Percentiles rank a stretch among this genome's conserved stretches.
phyloP scores from a whole-genome alignment of 2,329 filamentous ascomycete genomes.

The Grosmannia serpens region DNA sequence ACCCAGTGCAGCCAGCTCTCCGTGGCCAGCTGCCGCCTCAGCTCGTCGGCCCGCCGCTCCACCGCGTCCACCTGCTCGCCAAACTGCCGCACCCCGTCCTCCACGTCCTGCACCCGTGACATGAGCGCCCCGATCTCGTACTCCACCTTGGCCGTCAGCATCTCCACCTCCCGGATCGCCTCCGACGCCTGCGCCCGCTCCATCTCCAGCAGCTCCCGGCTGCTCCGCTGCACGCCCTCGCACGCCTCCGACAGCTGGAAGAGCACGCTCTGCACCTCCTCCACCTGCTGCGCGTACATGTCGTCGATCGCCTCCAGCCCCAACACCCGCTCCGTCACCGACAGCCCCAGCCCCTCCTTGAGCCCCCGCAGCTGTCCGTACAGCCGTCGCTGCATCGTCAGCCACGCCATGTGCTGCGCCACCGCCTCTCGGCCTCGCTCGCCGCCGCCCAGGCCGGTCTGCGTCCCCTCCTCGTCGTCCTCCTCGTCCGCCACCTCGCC shows the following conservation, averaged over 20 bases:
- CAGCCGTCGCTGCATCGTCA: conserved; percentile 45
- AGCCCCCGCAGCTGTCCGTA: conserved; percentile 41
- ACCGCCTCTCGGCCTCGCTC: conserved; percentile 14
- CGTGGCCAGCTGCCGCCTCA: conserved; percentile 51
- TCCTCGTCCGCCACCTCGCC: neutral
- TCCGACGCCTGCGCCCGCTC: conserved; percentile 61
- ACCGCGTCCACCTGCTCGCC: conserved; percentile 65
- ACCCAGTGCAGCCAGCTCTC: conserved; percentile 56
- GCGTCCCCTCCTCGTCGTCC: conserved; percentile 7
- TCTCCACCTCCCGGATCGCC: conserved; percentile 66
- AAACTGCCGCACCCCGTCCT: conserved; percentile 70
- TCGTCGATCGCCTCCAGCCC: conserved; percentile 49
- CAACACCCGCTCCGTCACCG: conserved; percentile 48
- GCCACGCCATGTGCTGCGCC: conserved; percentile 23
- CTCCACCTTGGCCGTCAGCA: conserved; percentile 72
- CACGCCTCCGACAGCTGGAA: conserved; percentile 60
- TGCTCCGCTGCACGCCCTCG: conserved; percentile 53
- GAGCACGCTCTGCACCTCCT: conserved; percentile 56
- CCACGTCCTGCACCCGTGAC: conserved; percentile 74
- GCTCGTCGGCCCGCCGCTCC: conserved; percentile 50
- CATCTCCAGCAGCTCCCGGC: conserved; percentile 56
- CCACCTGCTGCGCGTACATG: conserved; percentile 49
- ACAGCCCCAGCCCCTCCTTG: conserved; percentile 42
- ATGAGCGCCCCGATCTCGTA: conserved; percentile 80
- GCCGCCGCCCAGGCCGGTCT: conserved; percentile 4